Percentiles rank a stretch among this genome's conserved stretches.
phyloP scores from a whole-genome alignment of 2,329 filamentous ascomycete species.

The Iodosphaeria phyllophila region DNA sequence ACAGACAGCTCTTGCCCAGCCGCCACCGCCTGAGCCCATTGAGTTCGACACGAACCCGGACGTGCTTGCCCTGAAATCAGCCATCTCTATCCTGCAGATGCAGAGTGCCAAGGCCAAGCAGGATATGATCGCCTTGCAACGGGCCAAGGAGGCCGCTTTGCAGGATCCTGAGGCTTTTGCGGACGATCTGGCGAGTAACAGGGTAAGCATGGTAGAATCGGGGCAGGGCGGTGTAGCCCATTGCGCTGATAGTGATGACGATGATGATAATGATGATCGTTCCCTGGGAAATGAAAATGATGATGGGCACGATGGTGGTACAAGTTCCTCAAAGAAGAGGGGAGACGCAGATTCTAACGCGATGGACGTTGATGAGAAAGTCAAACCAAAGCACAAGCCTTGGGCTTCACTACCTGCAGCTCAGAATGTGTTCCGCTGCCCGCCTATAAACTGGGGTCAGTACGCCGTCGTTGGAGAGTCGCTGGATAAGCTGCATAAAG shows the following conservation, averaged over 20 bases:
- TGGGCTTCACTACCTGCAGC: conserved; percentile 55
- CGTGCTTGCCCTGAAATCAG: conserved; percentile 68
- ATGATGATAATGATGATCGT: conserved; percentile 10
- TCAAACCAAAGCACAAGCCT: conserved; percentile 9
- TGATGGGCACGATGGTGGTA: not conserved
- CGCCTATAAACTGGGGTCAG: conserved; percentile 85
- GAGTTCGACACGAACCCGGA: conserved; percentile 56
- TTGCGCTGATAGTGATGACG: conserved; percentile 3
- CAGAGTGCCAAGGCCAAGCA: conserved; percentile 61
- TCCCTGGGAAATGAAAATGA: conserved; percentile 2
- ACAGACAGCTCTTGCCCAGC: conserved; percentile 7
- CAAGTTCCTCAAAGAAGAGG: not conserved
- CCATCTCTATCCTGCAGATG: conserved; percentile 72
- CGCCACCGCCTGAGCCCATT: conserved; percentile 31
- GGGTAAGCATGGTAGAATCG: conserved; percentile 22
- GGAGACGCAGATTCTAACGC: not conserved
- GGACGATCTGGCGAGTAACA: conserved; percentile 45
- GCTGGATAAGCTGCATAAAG: conserved; percentile 66
- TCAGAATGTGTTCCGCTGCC: conserved; percentile 70
- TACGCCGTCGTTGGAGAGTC: conserved; percentile 79
- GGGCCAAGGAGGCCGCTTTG: conserved; percentile 52
- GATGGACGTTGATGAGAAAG: conserved; percentile 1
- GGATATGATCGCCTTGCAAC: conserved; percentile 54
- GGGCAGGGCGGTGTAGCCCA: too few relatives aligned
- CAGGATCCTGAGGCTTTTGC: conserved; percentile 55